Percentiles rank a stretch among this genome's conserved stretches.
phyloP scores from a whole-genome alignment of 352 stramenopile genomes.

The Globisporangium nunn region DNA sequence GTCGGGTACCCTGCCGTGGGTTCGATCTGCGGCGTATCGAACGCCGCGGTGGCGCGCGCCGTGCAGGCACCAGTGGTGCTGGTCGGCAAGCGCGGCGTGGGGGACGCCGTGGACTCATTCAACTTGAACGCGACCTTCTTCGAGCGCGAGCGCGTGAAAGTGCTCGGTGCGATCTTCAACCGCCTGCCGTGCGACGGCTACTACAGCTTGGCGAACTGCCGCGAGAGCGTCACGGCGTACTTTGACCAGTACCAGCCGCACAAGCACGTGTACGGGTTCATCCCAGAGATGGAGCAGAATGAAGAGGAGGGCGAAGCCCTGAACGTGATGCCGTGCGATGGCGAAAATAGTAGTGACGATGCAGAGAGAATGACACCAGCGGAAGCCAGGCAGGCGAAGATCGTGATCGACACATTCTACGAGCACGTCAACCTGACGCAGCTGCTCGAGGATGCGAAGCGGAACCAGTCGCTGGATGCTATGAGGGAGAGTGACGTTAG shows the following conservation, averaged over 20 bases:
- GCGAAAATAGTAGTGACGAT: neutral
- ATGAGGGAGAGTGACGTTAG: too few species aligned
- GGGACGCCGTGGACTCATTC: conserved; percentile 95
- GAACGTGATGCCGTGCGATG: neutral
- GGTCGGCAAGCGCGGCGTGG: conserved; percentile 94
- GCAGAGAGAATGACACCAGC: conserved; percentile 14
- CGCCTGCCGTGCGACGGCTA: conserved; percentile 88
- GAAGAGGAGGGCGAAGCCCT: conserved; percentile 1
- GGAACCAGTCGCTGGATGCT: conserved; percentile 8
- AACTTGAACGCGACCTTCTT: conserved; percentile 97
- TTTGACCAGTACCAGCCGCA: conserved; percentile 80
- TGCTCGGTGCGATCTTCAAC: conserved; percentile 97
- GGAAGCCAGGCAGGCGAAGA: conserved; percentile 15
- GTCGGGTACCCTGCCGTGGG: conserved; percentile 93
- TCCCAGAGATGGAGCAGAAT: conserved; percentile 54
- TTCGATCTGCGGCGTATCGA: conserved; percentile 77
- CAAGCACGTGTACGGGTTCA: conserved; percentile 76
- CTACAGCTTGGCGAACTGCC: conserved; percentile 93
- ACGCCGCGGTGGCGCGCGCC: conserved; percentile 54
- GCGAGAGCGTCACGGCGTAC: conserved; percentile 85
- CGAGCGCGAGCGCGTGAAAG: conserved; percentile 77
- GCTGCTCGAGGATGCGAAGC: conserved; percentile 24
- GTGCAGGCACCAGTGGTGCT: conserved; percentile 87
- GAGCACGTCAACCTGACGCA: conserved; percentile 27
- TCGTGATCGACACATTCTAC: conserved; percentile 35